Evolutionary conservation across 2,329 filamentous ascomycete genomes (phyloP).

Genomic region (Aspergillus sergii): DNA sequence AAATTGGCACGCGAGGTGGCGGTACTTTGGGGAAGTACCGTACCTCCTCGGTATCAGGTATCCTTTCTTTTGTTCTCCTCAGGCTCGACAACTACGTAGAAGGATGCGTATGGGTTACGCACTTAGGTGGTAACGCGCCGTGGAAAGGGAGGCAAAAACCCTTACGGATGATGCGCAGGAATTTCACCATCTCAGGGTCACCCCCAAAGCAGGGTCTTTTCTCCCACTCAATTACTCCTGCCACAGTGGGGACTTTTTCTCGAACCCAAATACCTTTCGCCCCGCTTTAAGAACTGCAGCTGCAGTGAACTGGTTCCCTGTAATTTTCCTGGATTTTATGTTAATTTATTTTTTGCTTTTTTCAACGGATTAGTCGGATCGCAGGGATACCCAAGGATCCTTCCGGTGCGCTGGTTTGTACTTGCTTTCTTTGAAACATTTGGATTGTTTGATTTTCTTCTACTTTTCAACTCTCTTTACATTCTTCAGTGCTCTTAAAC

Average conservation of each 20-base stretch:
- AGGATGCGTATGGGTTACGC: too few species aligned
- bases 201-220: not conserved
- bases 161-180: too few species aligned
- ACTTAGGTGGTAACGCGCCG: not conserved
- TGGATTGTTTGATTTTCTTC: not conserved
- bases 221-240: not conserved
- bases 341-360: too few species aligned
- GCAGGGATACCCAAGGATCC: not conserved
- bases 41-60: too few species aligned
- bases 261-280: not conserved
- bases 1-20: slow-evolving; percentile 23
- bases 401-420: not conserved
- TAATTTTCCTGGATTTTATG: not conserved
- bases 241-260: not conserved
- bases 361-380: slow-evolving; percentile 1
- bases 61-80: too few species aligned
- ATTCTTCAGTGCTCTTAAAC: not conserved
- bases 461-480: not conserved
- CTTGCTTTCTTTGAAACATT: not conserved
- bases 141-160: not conserved
- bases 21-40: not conserved
- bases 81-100: too few species aligned
- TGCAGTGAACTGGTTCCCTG: not conserved
- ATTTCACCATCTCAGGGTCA: not conserved
- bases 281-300: not conserved